Conservation (phyloP, 768 basidiomycete genomes). For the Lactifluus echinatus region DNA sequence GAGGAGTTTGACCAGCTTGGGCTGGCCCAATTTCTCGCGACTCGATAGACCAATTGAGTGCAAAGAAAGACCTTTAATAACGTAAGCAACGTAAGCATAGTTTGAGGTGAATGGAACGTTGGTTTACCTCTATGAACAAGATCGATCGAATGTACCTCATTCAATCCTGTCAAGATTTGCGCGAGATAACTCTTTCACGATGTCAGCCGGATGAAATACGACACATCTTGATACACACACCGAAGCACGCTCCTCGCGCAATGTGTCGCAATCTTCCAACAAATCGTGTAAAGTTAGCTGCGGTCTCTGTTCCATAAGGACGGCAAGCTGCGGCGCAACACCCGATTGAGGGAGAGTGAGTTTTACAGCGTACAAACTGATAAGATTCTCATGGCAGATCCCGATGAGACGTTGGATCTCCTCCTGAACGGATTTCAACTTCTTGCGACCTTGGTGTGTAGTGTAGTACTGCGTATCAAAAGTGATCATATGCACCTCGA, state of each 20-base stretch:
- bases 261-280: conserved; percentile 63
- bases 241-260: conserved; percentile 63
- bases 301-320: conserved; percentile 68
- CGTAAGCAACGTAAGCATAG: neutral
- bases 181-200: conserved; percentile 56
- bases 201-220: neutral
- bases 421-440: conserved; percentile 54
- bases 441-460: conserved; percentile 62
- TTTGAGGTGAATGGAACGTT: neutral
- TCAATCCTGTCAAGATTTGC: conserved; percentile 64
- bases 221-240: conserved; percentile 32
- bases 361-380: conserved; percentile 60
- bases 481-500: conserved; percentile 59
- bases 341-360: conserved; percentile 42
- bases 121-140: conserved; percentile 60
- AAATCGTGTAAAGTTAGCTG: conserved; percentile 61
- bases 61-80: conserved; percentile 43
- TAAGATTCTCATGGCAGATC: conserved; percentile 58
- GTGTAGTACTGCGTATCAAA: conserved; percentile 66
- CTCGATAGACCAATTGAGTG: conserved; percentile 54
- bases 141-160: conserved; percentile 53
- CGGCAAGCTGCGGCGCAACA: conserved; percentile 44
- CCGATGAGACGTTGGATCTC: conserved; percentile 54
- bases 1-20: conserved; percentile 66
- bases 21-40: conserved; percentile 39